These are phyloP conservation scores for Rhynchosporium graminicola DNA, from an alignment of 2,329 filamentous ascomycete species.

Conservation along the genomic window DNA sequence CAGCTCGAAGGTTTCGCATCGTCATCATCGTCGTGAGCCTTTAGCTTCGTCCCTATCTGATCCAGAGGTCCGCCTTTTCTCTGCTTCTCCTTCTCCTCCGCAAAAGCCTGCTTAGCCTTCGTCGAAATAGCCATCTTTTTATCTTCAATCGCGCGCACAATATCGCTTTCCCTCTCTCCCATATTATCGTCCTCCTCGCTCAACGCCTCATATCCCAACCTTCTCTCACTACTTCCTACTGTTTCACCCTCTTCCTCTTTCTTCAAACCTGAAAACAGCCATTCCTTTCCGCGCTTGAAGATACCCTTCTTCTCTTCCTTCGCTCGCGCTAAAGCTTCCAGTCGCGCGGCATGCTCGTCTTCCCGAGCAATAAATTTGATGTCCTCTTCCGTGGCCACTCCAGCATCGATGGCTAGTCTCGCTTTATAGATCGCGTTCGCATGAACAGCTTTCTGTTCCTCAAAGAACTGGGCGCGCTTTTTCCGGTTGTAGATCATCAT, in stretches of 20 bases:
- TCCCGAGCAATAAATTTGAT: slow-evolving; percentile 56
- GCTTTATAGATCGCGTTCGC: slow-evolving; percentile 49
- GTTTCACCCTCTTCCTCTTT: slow-evolving; percentile 38
- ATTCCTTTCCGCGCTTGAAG: slow-evolving; percentile 35
- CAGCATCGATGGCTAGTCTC: slow-evolving; percentile 44
- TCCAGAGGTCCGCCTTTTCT: slow-evolving; percentile 36
- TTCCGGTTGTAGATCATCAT: slow-evolving; percentile 68
- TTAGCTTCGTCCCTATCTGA: slow-evolving; percentile 31
- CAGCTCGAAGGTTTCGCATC: slow-evolving; percentile 32
- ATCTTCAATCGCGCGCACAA: slow-evolving; percentile 36
- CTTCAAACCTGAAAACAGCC: slow-evolving; percentile 41
- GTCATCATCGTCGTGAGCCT: slow-evolving; percentile 21
- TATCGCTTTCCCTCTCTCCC: slow-evolving; percentile 33
- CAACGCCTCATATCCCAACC: slow-evolving; percentile 31
- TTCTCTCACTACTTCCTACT: slow-evolving; percentile 31
- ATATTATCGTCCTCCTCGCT: slow-evolving; percentile 33
- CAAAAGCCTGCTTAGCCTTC: slow-evolving; percentile 37
- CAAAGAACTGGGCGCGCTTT: slow-evolving; percentile 62
- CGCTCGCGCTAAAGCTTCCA: slow-evolving; percentile 26
- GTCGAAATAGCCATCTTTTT: slow-evolving; percentile 34
- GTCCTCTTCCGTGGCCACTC: slow-evolving; percentile 51
- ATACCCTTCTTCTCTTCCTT: slow-evolving; percentile 38
- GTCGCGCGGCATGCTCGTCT: slow-evolving; percentile 48
- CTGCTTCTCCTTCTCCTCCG: slow-evolving; percentile 38
- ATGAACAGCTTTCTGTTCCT: slow-evolving; percentile 48